Evolutionary conservation across 352 stramenopile species (phyloP).

Genomic region (Globisporangium spiculum): DNA sequence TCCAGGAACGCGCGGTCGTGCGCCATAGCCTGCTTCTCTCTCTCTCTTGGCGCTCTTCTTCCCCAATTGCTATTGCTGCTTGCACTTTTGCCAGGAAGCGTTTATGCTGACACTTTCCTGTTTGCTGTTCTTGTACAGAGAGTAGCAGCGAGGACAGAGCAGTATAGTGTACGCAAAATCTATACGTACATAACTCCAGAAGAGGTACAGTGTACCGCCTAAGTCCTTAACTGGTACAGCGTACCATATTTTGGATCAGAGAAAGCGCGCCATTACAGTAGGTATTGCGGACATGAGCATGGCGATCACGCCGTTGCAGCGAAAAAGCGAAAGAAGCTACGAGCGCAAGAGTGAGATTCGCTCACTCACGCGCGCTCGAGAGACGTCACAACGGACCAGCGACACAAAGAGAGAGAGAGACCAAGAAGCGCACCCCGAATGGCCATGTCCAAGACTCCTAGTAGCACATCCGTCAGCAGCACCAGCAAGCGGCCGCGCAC

Average conservation of each 20-base stretch:
- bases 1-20: conserved; percentile 37
- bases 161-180: neutral
- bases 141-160: neutral
- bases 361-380: too few species aligned
- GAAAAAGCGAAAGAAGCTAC: neutral
- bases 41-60: neutral
- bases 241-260: neutral
- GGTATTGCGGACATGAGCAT: neutral
- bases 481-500: neutral
- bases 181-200: neutral
- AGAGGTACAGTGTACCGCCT: neutral
- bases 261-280: neutral
- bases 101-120: conserved; percentile 12
- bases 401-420: neutral
- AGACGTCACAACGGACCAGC: neutral
- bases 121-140: neutral
- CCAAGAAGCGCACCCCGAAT: neutral
- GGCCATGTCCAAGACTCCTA: neutral
- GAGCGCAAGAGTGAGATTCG: neutral
- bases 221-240: neutral
- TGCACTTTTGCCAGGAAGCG: conserved; percentile 7
- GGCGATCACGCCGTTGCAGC: conserved; percentile 5
- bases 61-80: neutral
- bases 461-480: neutral
- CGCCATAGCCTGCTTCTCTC: conserved; percentile 18